Conservation (phyloP, 2,329 filamentous ascomycete species). For the Cercospora citrullina region DNA sequence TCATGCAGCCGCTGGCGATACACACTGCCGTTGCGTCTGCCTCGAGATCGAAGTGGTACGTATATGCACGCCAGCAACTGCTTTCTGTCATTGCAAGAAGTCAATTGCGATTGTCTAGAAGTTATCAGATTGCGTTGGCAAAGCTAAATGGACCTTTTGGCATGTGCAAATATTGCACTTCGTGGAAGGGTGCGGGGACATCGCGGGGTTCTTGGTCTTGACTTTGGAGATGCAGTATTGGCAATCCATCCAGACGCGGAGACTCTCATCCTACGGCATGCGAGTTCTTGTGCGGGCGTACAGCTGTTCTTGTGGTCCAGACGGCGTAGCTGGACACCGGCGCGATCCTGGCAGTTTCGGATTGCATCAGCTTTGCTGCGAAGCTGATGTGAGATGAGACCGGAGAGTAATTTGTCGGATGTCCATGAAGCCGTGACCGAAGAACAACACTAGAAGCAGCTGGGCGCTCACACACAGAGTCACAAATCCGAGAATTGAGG, state of each 20-base stretch:
- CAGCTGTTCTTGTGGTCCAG: background rate
- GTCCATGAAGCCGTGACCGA: background rate
- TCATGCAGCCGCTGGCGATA: background rate
- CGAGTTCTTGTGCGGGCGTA: background rate
- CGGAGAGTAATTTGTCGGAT: background rate
- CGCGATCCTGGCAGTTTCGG: background rate
- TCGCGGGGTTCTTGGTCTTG: background rate
- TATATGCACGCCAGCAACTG: background rate
- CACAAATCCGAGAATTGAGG: background rate
- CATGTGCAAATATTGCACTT: background rate
- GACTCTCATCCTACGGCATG: background rate
- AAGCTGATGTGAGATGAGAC: background rate
- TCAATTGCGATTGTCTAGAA: background rate
- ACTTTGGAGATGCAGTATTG: background rate
- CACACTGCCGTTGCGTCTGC: background rate
- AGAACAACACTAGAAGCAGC: background rate
- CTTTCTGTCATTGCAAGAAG: background rate
- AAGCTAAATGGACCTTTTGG: background rate
- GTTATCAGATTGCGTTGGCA: background rate
- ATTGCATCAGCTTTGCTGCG: background rate
- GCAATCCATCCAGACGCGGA: background rate
- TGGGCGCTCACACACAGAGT: background rate
- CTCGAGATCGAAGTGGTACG: background rate
- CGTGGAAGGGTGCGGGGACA: background rate
- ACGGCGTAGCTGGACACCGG: background rate